phyloP scores from a whole-genome alignment of 495 filamentous ascomycete genomes.

The Penicillium cinerascens region DNA sequence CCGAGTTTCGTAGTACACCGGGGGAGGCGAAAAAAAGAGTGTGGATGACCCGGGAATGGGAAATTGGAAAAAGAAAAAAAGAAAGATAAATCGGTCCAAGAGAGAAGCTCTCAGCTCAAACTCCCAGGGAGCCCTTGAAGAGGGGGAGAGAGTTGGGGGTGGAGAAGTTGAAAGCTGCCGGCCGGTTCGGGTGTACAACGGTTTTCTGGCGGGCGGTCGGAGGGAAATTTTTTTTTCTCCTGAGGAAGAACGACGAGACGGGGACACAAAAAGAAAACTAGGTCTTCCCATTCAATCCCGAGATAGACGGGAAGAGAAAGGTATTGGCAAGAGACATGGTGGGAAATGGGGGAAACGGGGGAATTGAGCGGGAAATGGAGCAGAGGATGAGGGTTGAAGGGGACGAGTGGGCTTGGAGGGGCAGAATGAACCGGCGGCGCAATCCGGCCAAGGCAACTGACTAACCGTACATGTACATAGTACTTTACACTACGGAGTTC shows the following conservation, averaged over 20 bases:
- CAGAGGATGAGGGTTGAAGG: background rate
- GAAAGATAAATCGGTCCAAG: conserved; percentile 2
- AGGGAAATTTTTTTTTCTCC: conserved; percentile 34
- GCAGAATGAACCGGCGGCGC: conserved; percentile 22
- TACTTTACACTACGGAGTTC: background rate
- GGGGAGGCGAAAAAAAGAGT: conserved; percentile 4
- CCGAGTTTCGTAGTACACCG: background rate
- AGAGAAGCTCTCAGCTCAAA: conserved; percentile 4
- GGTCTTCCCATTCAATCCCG: conserved; percentile 47
- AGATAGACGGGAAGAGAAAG: conserved; percentile 34
- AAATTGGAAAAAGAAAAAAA: conserved; percentile 2
- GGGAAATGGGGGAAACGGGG: conserved; percentile 24
- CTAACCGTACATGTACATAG: conserved; percentile 16
- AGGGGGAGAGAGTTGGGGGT: conserved; percentile 1
- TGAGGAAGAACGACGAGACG: conserved; percentile 8
- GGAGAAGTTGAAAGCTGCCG: conserved; percentile 10
- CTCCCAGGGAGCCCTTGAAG: conserved; percentile 17
- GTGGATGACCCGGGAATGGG: background rate
- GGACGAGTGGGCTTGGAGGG: conserved; percentile 27
- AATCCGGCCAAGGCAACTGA: conserved; percentile 17
- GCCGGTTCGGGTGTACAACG: conserved; percentile 1
- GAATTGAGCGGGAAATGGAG: conserved; percentile 22
- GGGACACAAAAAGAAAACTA: conserved; percentile 19
- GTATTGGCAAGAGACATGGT: conserved; percentile 38
- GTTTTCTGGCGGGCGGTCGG: conserved; percentile 23